Evolutionary conservation across 2,329 filamentous ascomycete genomes (phyloP), one percentile per base, ranked within the genome.

Genomic region (Trichoderma guizhouense): DNA sequence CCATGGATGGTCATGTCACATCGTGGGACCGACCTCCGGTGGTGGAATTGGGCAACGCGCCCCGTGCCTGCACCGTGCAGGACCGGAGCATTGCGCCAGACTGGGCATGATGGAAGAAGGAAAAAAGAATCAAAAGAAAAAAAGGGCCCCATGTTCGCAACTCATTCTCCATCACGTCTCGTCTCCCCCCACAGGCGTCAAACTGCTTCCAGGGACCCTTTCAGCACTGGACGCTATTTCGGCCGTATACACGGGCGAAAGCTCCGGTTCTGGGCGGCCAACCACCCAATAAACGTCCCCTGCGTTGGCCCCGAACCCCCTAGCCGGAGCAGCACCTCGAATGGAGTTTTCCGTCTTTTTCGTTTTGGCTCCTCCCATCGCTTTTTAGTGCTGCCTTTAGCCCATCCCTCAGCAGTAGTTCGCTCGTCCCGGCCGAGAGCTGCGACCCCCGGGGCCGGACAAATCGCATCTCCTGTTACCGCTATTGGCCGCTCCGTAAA

Each of bases 371-470:
- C 36, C 43, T 47, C 43, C 43, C 43, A n/a, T 47, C 18, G 43
- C 43, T 15, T 15, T 47, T 47, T 47, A 47, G 43, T 47, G 43
- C 43, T 47, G 43, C 18, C 43, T n/a, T 47, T 47, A 47, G 61
- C 43, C 36, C 36, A 39, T 63, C 34, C 55, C 55, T 55, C 30
- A 9, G 34, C 34, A 21, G 36, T 32, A 32, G n/a, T 55, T 66
- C 47, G 47, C 47, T 66, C 30, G 21, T 67, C 64, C 64, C 64
- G 64, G 64, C 64, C 64, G 64, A 67, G 51, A 57, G 64, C 47
- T 67, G 47, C 30, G 8, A n/a, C 51, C 6, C 6, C 51, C 64
- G 51, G 64, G 47, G 64, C 53, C 64, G 51, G 64, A 34, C 43
- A 53, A 66, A 66, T 66, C 43, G 51, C 64, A 15, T 30, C 63